These are phyloP conservation scores for Vitis riparia DNA, from an alignment of 164 flowering plant species.

Conservation along the genomic window DNA sequence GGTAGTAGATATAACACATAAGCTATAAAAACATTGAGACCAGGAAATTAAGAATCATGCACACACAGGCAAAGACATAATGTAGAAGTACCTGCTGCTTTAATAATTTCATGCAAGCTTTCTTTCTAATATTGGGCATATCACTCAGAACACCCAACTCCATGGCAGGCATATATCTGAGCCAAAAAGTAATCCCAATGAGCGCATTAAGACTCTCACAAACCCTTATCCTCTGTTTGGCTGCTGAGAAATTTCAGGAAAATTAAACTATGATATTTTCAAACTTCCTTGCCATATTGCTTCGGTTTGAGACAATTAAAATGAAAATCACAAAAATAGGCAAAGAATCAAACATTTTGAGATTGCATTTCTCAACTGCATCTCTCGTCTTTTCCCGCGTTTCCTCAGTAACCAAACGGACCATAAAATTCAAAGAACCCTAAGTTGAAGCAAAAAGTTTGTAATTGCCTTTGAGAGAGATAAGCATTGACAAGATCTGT, in stretches of 20 bases:
- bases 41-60: no score
- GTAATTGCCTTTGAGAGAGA: slow-evolving; percentile 55
- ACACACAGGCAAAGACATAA: background rate
- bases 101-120: slow-evolving; percentile 48
- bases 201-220: no score
- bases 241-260: no score
- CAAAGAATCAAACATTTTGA: no score
- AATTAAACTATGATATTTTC: background rate
- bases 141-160: slow-evolving; percentile 68
- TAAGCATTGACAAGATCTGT: slow-evolving; percentile 66
- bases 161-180: slow-evolving; percentile 56
- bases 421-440: background rate
- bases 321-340: no score
- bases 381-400: no score
- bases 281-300: no score
- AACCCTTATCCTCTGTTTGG: no score
- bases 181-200: background rate
- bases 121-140: slow-evolving; percentile 54
- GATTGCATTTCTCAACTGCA: no score
- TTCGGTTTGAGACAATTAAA: no score
- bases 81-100: slow-evolving; percentile 51
- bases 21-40: no score
- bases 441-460: background rate
- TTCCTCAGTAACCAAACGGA: background rate
- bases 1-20: no score